Percentiles rank a stretch among this genome's conserved stretches.
Evolutionary conservation across 2,329 filamentous ascomycete species (phyloP).

Genomic region (Monascus ruber): DNA sequence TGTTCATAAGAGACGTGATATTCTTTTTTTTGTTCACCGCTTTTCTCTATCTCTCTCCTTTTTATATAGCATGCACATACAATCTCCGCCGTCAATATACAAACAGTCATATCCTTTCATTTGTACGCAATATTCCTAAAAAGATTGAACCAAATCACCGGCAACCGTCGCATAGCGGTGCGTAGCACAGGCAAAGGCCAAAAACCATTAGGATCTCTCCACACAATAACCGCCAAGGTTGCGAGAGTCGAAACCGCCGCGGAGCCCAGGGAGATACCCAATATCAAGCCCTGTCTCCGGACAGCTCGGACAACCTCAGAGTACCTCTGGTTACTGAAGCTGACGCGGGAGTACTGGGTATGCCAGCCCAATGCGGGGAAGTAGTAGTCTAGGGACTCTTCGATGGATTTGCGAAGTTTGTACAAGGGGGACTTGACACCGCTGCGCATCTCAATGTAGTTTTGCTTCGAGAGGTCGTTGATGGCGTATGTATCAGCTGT

Average conservation of each 20-base stretch:
- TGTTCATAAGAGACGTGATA: too few relatives aligned
- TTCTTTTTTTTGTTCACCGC: too few relatives aligned
- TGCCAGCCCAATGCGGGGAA: constrained; percentile 72
- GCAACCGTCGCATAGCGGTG: constrained; percentile 6
- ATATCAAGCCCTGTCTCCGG: constrained; percentile 54
- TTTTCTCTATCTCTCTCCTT: too few relatives aligned
- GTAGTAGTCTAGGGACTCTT: constrained; percentile 69
- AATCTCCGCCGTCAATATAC: not conserved
- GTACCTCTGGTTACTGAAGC: constrained; percentile 88
- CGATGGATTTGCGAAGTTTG: constrained; percentile 68
- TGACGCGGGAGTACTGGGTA: constrained; percentile 85
- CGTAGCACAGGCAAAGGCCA: constrained; percentile 10
- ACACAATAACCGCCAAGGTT: constrained; percentile 17
- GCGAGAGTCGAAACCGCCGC: constrained; percentile 18
- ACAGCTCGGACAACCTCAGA: constrained; percentile 65
- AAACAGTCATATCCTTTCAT: not conserved
- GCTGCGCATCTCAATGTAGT: constrained; percentile 88
- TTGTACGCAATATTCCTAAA: constrained; percentile 1
- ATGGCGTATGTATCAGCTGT: constrained; percentile 75
- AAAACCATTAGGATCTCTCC: constrained; percentile 16
- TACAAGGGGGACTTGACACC: constrained; percentile 72
- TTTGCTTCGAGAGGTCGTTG: constrained; percentile 80
- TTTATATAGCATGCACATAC: not conserved
- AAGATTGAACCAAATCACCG: constrained; percentile 7
- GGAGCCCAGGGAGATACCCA: constrained; percentile 33